A percentile compares a stretch with the other conserved stretches of the same genome.
Evolutionary conservation across 176 grass and related monocot species (phyloP).

Genomic region (Canna indica): DNA sequence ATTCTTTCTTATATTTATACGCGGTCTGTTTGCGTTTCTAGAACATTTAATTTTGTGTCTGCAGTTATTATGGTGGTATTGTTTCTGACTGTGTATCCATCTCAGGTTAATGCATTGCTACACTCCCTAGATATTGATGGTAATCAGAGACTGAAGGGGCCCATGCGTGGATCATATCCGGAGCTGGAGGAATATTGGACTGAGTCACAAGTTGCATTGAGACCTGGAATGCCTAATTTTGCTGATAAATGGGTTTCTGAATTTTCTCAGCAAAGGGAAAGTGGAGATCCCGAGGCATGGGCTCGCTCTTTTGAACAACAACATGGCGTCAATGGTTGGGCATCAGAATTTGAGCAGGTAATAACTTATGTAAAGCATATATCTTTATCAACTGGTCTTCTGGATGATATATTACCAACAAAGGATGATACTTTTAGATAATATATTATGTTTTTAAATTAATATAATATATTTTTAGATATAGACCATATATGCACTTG

Average conservation of each 20-base stretch:
- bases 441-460: too few species aligned
- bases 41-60: background rate
- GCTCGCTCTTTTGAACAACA: constrained; percentile 81
- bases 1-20: background rate
- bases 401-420: background rate
- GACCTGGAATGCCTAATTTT: constrained; percentile 60
- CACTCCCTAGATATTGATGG: constrained; percentile 90
- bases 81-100: constrained; percentile 23
- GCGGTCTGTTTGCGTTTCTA: background rate
- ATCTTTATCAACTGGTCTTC: background rate
- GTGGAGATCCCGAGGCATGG: constrained; percentile 75
- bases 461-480: too few species aligned
- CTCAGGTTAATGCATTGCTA: constrained; percentile 84
- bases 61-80: constrained; percentile 12
- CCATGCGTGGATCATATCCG: constrained; percentile 53
- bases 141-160: constrained; percentile 44
- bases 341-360: constrained; percentile 92
- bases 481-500: too few species aligned
- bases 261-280: constrained; percentile 51
- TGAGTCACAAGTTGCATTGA: constrained; percentile 64
- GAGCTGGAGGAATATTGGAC: constrained; percentile 97
- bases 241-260: constrained; percentile 82
- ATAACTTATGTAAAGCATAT: constrained; percentile 15
- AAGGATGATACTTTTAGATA: background rate
- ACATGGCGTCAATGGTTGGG: constrained; percentile 93